Evolutionary conservation across 2,329 filamentous ascomycete genomes (phyloP), one percentile per base, ranked within the genome.

Genomic region (Microsporum ferrugineum): DNA sequence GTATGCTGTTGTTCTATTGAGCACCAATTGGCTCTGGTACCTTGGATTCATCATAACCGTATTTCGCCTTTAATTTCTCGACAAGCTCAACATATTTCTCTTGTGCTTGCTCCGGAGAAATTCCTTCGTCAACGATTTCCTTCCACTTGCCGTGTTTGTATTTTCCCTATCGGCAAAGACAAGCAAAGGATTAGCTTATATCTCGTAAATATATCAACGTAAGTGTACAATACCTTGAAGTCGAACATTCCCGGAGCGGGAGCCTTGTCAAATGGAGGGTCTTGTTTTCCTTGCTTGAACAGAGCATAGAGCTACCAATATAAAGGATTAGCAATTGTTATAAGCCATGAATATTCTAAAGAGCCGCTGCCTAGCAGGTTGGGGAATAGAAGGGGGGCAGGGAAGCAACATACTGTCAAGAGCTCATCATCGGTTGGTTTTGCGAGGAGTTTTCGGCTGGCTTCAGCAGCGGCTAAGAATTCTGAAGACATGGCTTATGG

Each of bases 81-180:
- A 94, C 84, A 64, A 87, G 78, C 67, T 80, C 79, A 69, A 95
- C 82, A 77, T 96, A 96, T 71, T 82, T 78, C 72, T 84, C 80
- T 82, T 95, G 87, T 23, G 91, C 91, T 66, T 85, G 75, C 65
- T 86, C 81, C 64, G 82, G 70, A 63, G 80, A 83, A 66, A 84
- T 72, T 58, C 81, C 83, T 63, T 85, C 80, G 64, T 91, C 82
- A 69, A 84, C 82, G 64, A 85, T 70, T 71, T 85, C 81, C 76
- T 89, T 78, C 90, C 90, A 96, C 60, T 87, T 84, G 69, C 80
- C 82, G 78, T 86, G 83, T 82, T 95, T 95, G 69, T 84, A 84
- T 79, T 94, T 95, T 77, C 79, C 84, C 88, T 90, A 59, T 8
- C n/a, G 14, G 65, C 27, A 27, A 17, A 49, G 53, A 49, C 34